Conservation (phyloP, 306 rosid species). For the Pueraria montana region DNA sequence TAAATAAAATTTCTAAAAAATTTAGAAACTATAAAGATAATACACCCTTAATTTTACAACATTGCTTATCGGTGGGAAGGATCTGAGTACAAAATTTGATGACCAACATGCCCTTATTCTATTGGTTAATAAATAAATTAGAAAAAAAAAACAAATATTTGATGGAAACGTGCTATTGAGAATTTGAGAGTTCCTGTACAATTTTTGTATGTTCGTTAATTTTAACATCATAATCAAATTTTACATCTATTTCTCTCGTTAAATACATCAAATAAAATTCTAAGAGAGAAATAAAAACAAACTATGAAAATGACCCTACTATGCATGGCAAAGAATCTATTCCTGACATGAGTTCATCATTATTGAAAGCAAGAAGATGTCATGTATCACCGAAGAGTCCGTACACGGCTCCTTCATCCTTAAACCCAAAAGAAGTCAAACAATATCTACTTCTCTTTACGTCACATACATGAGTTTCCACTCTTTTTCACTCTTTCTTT, state of each 20-base stretch:
- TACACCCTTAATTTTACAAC: no score
- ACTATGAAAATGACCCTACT: not conserved
- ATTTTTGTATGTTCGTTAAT: not conserved
- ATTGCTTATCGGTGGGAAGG: no score
- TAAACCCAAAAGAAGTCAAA: not conserved
- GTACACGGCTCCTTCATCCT: not conserved
- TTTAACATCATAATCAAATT: not conserved
- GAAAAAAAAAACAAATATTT: no score
- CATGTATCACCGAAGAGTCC: not conserved
- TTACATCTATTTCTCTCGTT: not conserved
- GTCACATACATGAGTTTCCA: conserved; percentile 25
- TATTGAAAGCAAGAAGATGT: not conserved
- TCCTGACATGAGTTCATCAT: not conserved
- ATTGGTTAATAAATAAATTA: no score
- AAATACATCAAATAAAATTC: not conserved
- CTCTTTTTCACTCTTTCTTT: not conserved
- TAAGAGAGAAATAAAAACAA: not conserved
- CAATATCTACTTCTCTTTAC: not conserved
- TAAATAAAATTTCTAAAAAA: no score
- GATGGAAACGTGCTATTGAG: no score
- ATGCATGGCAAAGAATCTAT: not conserved
- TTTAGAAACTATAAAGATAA: no score
- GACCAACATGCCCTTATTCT: no score
- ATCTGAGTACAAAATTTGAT: no score
- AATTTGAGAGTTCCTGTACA: no score